A percentile compares a stretch with the other conserved stretches of the same genome.
phyloP scores from a whole-genome alignment of 148 eudicot species.

The Rhododendron henanense region DNA sequence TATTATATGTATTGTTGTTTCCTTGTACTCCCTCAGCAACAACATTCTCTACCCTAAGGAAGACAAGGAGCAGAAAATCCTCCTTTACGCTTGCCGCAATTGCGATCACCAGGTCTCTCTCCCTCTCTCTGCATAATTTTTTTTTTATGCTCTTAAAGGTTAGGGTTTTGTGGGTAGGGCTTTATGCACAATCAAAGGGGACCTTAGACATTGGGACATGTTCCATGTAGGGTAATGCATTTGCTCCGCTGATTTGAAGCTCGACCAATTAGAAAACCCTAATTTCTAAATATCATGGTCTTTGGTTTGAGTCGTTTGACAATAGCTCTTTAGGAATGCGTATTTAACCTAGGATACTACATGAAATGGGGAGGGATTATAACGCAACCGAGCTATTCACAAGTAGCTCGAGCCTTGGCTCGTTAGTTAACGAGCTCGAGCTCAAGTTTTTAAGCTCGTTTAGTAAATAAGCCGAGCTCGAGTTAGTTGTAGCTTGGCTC shows the following conservation, averaged over 20 bases:
- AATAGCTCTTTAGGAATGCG: neutral
- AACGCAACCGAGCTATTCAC: neutral
- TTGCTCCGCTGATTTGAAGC: neutral
- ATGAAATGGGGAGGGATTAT: neutral
- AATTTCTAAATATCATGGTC: neutral
- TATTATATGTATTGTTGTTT: neutral
- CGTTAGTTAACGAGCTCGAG: neutral
- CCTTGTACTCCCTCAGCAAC: slow-evolving; percentile 46
- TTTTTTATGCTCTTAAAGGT: neutral
- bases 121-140: slow-evolving; percentile 1
- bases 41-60: slow-evolving; percentile 93
- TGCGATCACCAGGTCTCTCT: slow-evolving; percentile 80
- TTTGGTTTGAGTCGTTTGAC: neutral
- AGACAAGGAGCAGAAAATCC: slow-evolving; percentile 77
- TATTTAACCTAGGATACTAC: neutral
- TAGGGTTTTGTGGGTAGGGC: slow-evolving; percentile 2
- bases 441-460: too few relatives aligned
- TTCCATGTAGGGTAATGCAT: neutral
- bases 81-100: slow-evolving; percentile 91
- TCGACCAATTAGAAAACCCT: neutral
- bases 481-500: neutral
- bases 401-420: neutral
- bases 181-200: neutral
- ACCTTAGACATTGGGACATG: neutral
- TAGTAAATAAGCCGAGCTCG: neutral